These are phyloP conservation scores for Chrysoporthe cubensis DNA, from an alignment of 2,329 filamentous ascomycete species.

Conservation along the genomic window DNA sequence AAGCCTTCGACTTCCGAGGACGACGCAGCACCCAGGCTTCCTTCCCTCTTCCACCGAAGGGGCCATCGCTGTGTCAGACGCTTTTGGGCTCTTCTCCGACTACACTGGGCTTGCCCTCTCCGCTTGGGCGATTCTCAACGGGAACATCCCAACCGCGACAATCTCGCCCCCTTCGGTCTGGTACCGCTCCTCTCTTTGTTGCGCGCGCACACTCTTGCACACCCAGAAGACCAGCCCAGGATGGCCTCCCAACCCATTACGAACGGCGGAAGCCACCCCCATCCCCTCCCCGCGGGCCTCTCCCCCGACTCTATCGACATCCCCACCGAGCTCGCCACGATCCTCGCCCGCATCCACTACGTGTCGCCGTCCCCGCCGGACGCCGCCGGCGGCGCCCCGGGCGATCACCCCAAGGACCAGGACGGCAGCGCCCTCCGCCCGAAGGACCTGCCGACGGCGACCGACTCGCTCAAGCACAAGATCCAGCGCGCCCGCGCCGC, in stretches of 20 bases:
- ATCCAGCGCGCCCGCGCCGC: slow-evolving; percentile 76
- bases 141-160: no score
- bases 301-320: slow-evolving; percentile 84
- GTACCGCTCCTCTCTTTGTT: not conserved
- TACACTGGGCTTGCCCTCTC: no score
- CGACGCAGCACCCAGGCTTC: no score
- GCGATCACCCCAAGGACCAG: slow-evolving; percentile 36
- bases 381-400: slow-evolving; percentile 29
- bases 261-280: slow-evolving; percentile 34
- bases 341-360: slow-evolving; percentile 74
- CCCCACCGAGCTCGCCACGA: slow-evolving; percentile 77
- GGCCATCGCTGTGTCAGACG: no score
- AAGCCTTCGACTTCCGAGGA: no score
- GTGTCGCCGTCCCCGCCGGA: slow-evolving; percentile 41
- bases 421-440: slow-evolving; percentile 44
- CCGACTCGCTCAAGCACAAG: slow-evolving; percentile 79
- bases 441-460: slow-evolving; percentile 80
- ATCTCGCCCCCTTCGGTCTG: no score
- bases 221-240: not conserved
- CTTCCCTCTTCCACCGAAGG: no score
- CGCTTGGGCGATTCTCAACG: no score
- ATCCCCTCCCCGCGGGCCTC: slow-evolving; percentile 64
- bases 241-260: not conserved
- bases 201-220: not conserved
- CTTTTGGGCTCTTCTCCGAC: no score